Evolutionary conservation across 345 rosid species (phyloP).

Genomic region (Nephelium lappaceum): DNA sequence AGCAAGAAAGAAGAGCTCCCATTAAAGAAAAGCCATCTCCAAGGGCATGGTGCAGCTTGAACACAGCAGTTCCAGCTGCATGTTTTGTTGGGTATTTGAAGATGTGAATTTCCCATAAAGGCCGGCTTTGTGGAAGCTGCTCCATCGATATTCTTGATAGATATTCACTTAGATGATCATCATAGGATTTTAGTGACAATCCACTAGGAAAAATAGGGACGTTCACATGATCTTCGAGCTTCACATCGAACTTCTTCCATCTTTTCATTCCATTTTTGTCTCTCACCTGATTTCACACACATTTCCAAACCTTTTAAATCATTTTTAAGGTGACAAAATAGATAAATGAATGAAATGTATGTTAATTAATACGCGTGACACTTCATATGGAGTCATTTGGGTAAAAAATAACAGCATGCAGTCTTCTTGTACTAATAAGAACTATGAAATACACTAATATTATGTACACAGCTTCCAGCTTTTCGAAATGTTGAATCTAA

Average conservation of each 20-base stretch:
- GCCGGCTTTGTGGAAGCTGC: constrained; percentile 36
- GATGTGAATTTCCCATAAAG: constrained; percentile 57
- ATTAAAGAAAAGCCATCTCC: constrained; percentile 59
- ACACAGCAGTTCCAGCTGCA: constrained; percentile 34
- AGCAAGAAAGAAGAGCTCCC: constrained; percentile 58
- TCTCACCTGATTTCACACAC: constrained; percentile 24
- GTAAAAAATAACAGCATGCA: neutral
- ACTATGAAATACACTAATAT: no score
- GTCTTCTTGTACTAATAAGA: neutral
- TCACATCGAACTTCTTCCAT: constrained; percentile 46
- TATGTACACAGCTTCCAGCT: no score
- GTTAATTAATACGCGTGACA: no score
- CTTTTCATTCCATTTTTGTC: constrained; percentile 30
- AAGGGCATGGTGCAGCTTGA: constrained; percentile 63
- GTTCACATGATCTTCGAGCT: constrained; percentile 31
- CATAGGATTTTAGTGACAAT: constrained; percentile 37
- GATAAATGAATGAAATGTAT: neutral
- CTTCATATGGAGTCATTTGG: neutral
- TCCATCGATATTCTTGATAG: constrained; percentile 34
- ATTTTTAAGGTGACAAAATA: no score
- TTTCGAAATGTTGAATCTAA: neutral
- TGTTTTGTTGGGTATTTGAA: constrained; percentile 42
- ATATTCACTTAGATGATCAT: constrained; percentile 31
- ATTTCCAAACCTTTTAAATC: neutral
- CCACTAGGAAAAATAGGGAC: constrained; percentile 36